phyloP scores from a whole-genome alignment of 2,329 filamentous ascomycete species.

The Mariannaea sp. region DNA sequence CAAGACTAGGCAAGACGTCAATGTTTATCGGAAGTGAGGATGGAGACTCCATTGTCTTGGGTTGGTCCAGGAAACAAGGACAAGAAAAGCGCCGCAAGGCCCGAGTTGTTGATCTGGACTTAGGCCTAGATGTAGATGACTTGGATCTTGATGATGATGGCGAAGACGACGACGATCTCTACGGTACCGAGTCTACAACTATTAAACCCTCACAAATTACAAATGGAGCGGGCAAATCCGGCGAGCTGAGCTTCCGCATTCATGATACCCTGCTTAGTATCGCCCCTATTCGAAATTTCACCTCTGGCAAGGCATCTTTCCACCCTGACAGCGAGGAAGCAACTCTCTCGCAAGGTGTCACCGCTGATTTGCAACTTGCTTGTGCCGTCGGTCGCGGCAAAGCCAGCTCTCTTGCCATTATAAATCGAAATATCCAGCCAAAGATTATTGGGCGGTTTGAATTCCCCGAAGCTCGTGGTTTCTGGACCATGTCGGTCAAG shows the following conservation, averaged over 20 bases:
- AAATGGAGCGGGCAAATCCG: conserved; percentile 54
- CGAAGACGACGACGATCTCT: conserved; percentile 64
- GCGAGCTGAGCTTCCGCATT: conserved; percentile 73
- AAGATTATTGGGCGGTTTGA: conserved; percentile 71
- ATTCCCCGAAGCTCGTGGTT: conserved; percentile 72
- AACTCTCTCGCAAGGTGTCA: conserved; percentile 51
- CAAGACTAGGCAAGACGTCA: conserved; percentile 67
- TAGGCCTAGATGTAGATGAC: conserved; percentile 57
- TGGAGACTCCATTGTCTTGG: conserved; percentile 78
- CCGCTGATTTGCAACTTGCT: conserved; percentile 63
- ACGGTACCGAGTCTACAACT: conserved; percentile 66
- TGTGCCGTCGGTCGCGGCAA: conserved; percentile 67
- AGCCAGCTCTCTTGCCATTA: conserved; percentile 71
- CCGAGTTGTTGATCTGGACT: conserved; percentile 59
- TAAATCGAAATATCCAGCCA: conserved; percentile 80
- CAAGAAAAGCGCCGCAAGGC: conserved; percentile 69
- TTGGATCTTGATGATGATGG: conserved; percentile 65
- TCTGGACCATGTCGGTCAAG: conserved; percentile 80
- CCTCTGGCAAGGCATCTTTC: conserved; percentile 64
- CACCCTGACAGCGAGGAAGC: conserved; percentile 51
- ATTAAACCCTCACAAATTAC: conserved; percentile 55
- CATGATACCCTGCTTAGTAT: conserved; percentile 79
- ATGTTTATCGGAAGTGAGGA: conserved; percentile 88
- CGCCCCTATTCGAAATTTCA: conserved; percentile 77
- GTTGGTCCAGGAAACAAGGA: conserved; percentile 72